Evolutionary conservation across 768 basidiomycete species (phyloP), one percentile per base, ranked within the genome.

Genomic region (Infundibulicybe gibba): DNA sequence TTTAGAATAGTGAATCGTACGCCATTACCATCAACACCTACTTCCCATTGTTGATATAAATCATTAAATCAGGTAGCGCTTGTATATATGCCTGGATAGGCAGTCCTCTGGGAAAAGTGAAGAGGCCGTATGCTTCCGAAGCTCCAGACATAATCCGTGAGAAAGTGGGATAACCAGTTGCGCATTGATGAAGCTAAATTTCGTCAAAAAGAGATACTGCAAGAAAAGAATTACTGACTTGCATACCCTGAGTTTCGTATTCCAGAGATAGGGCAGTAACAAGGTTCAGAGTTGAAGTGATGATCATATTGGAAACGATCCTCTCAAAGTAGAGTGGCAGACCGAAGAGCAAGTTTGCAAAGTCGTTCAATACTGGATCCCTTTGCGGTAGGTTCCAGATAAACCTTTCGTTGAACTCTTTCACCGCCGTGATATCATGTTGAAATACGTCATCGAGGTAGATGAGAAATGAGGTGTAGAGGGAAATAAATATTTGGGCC

Each of bases 401-500:
- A 40, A 74, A 68, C 0, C 57, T 47, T 19, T 61, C 54, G 17
- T 63, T 64, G 56, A 76, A 76, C 11, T 50, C 46, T 9, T 61
- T 58, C 11, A 72, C 51, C 3, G 57, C 49, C 4, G 50, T 52
- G 14, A 48, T 42, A 41, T 67, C 62, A 13, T 51, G 48, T 1
- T 54, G 49, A 14, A 62, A 54, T 2, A 50, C 43, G 49, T 76
- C 71, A 49, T 77, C 75, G 21, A 67, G 47, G 35, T 54, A 67
- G 41, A 65, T 63, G n/a, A 59, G 43, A 39, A 62, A 68, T 0
- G 70, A 61, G 1, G 73, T 74, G 50, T 62, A 74, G 8, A 74
- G 56, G 3, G 70, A 64, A 25, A 74, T 67, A 48, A 63, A 59
- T 5, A 69, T 59, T 41, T 58, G 58, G 1, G 60, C 62, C 30